Base-by-base conservation (phyloP, 1,139 yeast genomes). In the Sugiyamaella grinbergsii region DNA sequence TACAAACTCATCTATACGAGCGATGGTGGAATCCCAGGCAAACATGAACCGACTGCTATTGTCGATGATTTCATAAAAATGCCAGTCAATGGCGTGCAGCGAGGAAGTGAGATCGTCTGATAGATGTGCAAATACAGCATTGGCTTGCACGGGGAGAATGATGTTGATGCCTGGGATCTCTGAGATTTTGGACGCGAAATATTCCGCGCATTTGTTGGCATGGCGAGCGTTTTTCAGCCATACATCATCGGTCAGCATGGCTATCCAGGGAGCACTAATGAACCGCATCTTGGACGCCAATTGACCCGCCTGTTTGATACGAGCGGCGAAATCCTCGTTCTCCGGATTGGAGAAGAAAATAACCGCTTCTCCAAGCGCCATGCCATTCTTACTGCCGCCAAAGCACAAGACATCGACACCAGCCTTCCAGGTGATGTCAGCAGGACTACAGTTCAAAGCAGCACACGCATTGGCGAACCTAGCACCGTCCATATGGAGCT, bases 341-440 rank as follows among this genome's bases (percentile, higher is more conserved):
- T 29, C 39, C 5, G 33, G 20, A 15, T 42, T 42, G 20, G 41
- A 37, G 48, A 52, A 50, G 40, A 42, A 37, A 26, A 50, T 22
- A 29, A 50, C 51, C 7, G 48, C 54, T 36, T 49, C 54, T 18
- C 52, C 56, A 38, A 41, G 41, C 7, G 48, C 54, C 45, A 41
- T 44, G n/a, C 51, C 54, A 23, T 52, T 50, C 19, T 50, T 50
- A 24, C 45, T 49, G 4, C 51, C 51, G 3, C 52, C 52, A 22
- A 42, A 38, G 28, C 50, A 34, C 26, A 50, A 32, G n/a, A 47
- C 50, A 22, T 42, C 52, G 11, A 44, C 47, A 37, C 48, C 49
- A 18, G 54, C 50, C 24, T 47, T 43, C 51, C 51, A 49, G 10
- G 51, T 42, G 11, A 49, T 43, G 4, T 49, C 51, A 19, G 51